These are phyloP conservation scores for Colletotrichum sp. DNA, from an alignment of 2,329 filamentous ascomycete species.

Conservation along the genomic window DNA sequence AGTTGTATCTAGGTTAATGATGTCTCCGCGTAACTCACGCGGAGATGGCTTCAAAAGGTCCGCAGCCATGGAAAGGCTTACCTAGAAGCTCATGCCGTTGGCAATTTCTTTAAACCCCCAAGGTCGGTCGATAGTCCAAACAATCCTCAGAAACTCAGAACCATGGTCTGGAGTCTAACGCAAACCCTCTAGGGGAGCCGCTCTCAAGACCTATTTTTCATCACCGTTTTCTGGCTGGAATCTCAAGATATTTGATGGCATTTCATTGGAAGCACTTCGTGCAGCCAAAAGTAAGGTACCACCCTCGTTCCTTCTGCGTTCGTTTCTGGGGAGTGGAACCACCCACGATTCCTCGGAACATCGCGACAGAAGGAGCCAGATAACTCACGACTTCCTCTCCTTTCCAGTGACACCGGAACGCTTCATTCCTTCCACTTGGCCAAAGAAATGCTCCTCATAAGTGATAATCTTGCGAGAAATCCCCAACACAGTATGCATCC, in stretches of 20 bases:
- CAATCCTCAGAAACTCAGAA: not conserved
- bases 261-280: not conserved
- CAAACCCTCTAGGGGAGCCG: not conserved
- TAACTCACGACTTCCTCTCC: not conserved
- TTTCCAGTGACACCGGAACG: not conserved
- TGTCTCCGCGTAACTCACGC: not conserved
- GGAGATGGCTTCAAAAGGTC: not conserved
- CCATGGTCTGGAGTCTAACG: not conserved
- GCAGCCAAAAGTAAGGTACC: not conserved
- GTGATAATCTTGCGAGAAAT: not conserved
- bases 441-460: not conserved
- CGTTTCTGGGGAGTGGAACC: not conserved
- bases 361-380: not conserved
- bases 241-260: not conserved
- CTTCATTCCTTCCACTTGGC: not conserved
- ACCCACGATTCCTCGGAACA: not conserved
- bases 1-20: not conserved
- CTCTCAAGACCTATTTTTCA: not conserved
- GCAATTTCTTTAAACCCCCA: not conserved
- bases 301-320: not conserved
- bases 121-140: not conserved
- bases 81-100: not conserved
- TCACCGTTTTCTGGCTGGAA: not conserved
- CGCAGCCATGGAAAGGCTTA: accelerated
- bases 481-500: not conserved